A percentile compares a stretch with the other conserved stretches of the same genome.
Conservation (phyloP, 2,329 filamentous ascomycete genomes). For the Colletotrichum coccodes region DNA sequence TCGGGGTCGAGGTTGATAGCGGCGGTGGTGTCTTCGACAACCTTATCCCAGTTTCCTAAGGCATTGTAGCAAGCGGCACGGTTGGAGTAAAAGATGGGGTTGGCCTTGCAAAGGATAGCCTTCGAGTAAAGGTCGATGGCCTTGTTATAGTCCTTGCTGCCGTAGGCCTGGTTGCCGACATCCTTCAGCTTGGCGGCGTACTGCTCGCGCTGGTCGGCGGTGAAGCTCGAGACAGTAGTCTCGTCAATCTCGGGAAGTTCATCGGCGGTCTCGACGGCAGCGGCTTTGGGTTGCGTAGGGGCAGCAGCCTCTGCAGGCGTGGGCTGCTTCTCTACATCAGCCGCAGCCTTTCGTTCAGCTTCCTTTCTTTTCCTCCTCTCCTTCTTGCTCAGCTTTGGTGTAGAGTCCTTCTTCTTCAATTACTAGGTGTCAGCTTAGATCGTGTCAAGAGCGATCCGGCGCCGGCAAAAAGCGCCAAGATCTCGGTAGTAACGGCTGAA, state of each 20-base stretch:
- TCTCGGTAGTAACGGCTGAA: slow-evolving; percentile 9
- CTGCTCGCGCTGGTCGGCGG: slow-evolving; percentile 78
- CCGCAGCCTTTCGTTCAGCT: slow-evolving; percentile 68
- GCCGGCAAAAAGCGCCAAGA: slow-evolving; percentile 3
- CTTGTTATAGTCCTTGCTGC: slow-evolving; percentile 90
- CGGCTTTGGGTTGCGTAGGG: slow-evolving; percentile 57
- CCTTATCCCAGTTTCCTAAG: slow-evolving; percentile 91
- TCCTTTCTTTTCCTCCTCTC: slow-evolving; percentile 90
- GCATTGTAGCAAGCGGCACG: slow-evolving; percentile 97
- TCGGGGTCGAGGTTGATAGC: slow-evolving; percentile 93
- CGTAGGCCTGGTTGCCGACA: slow-evolving; percentile 95
- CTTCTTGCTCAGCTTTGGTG: slow-evolving; percentile 87
- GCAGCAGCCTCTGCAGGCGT: slow-evolving; percentile 39
- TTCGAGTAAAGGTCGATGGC: slow-evolving; percentile 96
- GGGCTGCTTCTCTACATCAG: slow-evolving; percentile 49
- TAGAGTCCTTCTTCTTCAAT: slow-evolving; percentile 49
- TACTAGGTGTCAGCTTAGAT: slow-evolving; percentile 27
- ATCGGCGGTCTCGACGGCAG: slow-evolving; percentile 67
- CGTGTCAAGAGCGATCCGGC: not conserved
- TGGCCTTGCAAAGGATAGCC: slow-evolving; percentile 95
- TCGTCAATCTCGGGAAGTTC: slow-evolving; percentile 77
- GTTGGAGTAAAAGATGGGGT: slow-evolving; percentile 99
- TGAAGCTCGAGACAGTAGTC: slow-evolving; percentile 60
- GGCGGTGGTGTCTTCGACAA: slow-evolving; percentile 95
- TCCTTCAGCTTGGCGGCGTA: slow-evolving; percentile 94